Base-by-base conservation (phyloP, 139 green algal species). In the Chlamydomonas sphaeroides region DNA sequence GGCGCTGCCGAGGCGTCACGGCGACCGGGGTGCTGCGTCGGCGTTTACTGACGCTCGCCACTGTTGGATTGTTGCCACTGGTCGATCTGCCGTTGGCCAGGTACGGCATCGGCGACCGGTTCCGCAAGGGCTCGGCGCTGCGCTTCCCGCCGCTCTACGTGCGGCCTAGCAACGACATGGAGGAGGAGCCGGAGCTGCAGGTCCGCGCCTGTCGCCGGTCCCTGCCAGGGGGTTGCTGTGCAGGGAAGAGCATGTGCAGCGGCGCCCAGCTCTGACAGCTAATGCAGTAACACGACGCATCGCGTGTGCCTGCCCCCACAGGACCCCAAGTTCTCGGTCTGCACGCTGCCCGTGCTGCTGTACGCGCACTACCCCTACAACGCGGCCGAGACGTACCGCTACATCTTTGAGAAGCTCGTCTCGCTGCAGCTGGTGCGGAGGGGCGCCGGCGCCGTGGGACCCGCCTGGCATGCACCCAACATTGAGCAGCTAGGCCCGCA, bases 371-470 rank as follows among this genome's bases (percentile, higher is more conserved):
- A 66, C 35, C 77, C 77, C n/a, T 84, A 56, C 77, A 84, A 75
- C 77, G 77, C 77, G 1, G 77, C 77, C 32, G 77, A 84, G 65
- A 84, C 77, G 15, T 84, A 48, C 48, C 77, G 75, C 21, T 82
- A 82, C 59, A 82, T 82, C 59, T 82, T 73, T 14, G 75, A 82
- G 45, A 82, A 82, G 75, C 75, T 82, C 21, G 75, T 82, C 32
- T 65, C 42, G 32, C 75, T 82, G 61, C 75, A 82, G 75, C 56
- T 65, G 75, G 75, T 82, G 75, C 0, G 74, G 1, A n/a, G n/a
- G n/a, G n/a, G n/a, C n/a, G n/a, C n/a, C n/a, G n/a, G n/a, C n/a
- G n/a, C n/a, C n/a, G n/a, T n/a, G n/a, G n/a, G n/a, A n/a, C n/a
- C n/a, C n/a, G n/a, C n/a, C n/a, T n/a, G n/a, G n/a, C n/a, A n/a